These are phyloP conservation scores for Sporothrix inflata DNA, from an alignment of 2,329 filamentous ascomycete genomes.

Conservation along the genomic window DNA sequence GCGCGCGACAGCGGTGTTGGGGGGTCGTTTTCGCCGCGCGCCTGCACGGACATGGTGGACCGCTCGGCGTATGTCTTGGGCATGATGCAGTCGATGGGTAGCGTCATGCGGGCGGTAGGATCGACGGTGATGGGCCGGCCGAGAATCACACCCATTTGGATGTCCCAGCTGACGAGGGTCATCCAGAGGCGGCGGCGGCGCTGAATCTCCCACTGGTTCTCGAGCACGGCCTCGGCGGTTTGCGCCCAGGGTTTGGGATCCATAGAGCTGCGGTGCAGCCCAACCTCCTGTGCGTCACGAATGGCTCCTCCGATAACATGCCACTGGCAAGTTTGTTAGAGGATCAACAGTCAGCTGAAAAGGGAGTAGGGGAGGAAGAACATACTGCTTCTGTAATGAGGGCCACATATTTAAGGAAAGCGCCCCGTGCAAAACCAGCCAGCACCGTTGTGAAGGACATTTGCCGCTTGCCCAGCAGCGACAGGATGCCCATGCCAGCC, in stretches of 20 bases:
- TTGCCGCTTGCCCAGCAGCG: conserved; percentile 59
- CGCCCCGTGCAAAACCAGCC: conserved; percentile 59
- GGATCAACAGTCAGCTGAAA: not conserved
- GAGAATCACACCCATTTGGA: conserved; percentile 57
- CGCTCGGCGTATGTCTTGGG: conserved; percentile 46
- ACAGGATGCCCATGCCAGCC: conserved; percentile 56
- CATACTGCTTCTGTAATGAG: conserved; percentile 61
- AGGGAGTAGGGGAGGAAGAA: conserved; percentile 21
- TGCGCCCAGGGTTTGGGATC: conserved; percentile 54
- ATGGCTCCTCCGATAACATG: conserved; percentile 61
- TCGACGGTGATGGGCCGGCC: conserved; percentile 62
- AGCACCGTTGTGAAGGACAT: conserved; percentile 61
- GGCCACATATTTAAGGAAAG: conserved; percentile 62
- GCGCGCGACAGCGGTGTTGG: conserved; percentile 60
- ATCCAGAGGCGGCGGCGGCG: conserved; percentile 60
- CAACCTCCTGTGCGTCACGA: conserved; percentile 65
- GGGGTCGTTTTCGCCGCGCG: conserved; percentile 54
- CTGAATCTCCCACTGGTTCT: conserved; percentile 63
- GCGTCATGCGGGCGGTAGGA: conserved; percentile 50
- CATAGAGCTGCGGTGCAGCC: conserved; percentile 57
- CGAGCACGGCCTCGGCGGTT: conserved; percentile 53
- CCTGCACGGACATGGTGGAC: conserved; percentile 52
- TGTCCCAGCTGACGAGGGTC: conserved; percentile 57
- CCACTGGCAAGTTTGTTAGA: conserved; percentile 46
- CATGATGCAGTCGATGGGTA: conserved; percentile 57